Conservation (phyloP, 192 early-diverging fungal genomes). For the Radiomyces spectabilis region DNA sequence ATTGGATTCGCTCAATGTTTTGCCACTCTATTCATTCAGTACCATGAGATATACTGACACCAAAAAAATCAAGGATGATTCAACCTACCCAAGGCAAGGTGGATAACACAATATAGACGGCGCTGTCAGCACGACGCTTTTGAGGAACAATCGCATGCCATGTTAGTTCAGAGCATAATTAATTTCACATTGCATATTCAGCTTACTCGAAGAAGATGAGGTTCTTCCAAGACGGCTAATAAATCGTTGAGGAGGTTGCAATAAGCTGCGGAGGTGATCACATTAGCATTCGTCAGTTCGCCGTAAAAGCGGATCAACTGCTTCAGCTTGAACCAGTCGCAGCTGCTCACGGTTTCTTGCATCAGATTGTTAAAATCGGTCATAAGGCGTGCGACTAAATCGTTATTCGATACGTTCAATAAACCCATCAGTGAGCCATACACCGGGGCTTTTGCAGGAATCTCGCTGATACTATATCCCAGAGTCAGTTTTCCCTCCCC, state of each 20-base stretch:
- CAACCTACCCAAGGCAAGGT: constrained; percentile 70
- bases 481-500: not conserved
- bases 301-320: constrained; percentile 75
- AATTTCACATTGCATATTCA: not conserved
- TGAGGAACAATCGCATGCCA: not conserved
- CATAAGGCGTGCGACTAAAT: constrained; percentile 51
- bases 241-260: constrained; percentile 60
- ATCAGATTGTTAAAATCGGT: constrained; percentile 44
- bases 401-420: constrained; percentile 47
- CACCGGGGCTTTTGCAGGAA: constrained; percentile 66
- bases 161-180: not conserved
- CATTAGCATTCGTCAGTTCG: constrained; percentile 69
- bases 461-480: constrained; percentile 48
- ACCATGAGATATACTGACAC: not conserved
- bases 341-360: constrained; percentile 42
- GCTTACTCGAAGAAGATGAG: constrained; percentile 18
- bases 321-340: constrained; percentile 70
- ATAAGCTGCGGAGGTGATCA: constrained; percentile 60
- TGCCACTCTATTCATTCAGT: constrained; percentile 25
- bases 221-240: constrained; percentile 49
- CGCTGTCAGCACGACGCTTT: constrained; percentile 39
- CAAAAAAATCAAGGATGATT: not conserved
- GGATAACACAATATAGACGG: constrained; percentile 63
- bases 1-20: constrained; percentile 40
- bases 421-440: constrained; percentile 82